Conservation (phyloP, 1,139 yeast genomes). For the Taphrina deformans region DNA sequence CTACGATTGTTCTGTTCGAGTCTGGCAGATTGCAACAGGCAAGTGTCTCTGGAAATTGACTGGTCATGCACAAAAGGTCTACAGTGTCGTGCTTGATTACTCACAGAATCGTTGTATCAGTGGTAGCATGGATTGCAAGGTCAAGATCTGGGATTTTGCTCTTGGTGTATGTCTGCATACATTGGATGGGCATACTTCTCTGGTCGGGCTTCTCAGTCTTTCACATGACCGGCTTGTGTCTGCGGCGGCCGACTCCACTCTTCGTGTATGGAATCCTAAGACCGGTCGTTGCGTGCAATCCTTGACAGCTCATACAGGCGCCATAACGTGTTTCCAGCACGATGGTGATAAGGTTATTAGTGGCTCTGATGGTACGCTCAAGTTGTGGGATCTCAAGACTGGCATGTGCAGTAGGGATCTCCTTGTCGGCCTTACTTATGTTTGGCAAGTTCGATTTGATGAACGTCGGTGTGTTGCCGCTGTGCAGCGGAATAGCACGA, state of each 20-base stretch:
- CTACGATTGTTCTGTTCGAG: slow-evolving; percentile 85
- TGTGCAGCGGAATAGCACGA: slow-evolving; percentile 71
- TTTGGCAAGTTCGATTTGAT: slow-evolving; percentile 94
- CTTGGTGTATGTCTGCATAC: slow-evolving; percentile 67
- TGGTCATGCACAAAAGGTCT: slow-evolving; percentile 86
- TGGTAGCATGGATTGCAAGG: slow-evolving; percentile 88
- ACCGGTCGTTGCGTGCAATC: slow-evolving; percentile 68
- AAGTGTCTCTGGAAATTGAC: slow-evolving; percentile 68
- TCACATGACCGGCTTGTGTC: slow-evolving; percentile 80
- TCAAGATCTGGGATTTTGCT: slow-evolving; percentile 84
- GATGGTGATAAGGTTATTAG: slow-evolving; percentile 81
- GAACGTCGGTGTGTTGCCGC: slow-evolving; percentile 87
- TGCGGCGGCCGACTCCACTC: slow-evolving; percentile 93
- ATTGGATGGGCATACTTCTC: slow-evolving; percentile 79
- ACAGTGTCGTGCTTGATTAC: slow-evolving; percentile 79
- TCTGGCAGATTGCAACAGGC: slow-evolving; percentile 82
- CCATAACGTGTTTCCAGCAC: slow-evolving; percentile 91
- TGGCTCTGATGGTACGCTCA: slow-evolving; percentile 82
- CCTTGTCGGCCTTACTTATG: slow-evolving; percentile 71
- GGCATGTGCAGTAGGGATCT: slow-evolving; percentile 77
- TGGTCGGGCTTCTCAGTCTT: slow-evolving; percentile 82
- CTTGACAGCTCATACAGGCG: slow-evolving; percentile 79
- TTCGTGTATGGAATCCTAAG: slow-evolving; percentile 89
- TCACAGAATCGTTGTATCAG: slow-evolving; percentile 78
- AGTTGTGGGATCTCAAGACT: slow-evolving; percentile 76